Evolutionary conservation across 1,139 yeast genomes (phyloP).

Genomic region (Blastobotrys buckinghamii): DNA sequence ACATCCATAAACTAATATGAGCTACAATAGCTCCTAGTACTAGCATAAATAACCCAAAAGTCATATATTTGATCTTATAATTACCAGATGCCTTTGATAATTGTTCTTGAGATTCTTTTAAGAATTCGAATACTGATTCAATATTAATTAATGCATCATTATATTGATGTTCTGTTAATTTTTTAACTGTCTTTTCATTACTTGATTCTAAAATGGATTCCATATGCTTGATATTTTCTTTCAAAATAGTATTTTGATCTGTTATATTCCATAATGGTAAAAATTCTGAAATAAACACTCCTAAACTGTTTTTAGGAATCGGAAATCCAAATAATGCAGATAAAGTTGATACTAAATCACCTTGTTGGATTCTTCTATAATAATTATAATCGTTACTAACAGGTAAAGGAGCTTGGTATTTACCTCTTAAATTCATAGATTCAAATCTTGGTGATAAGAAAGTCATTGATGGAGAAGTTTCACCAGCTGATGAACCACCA

Average conservation of each 20-base stretch:
- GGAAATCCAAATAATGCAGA: conserved; percentile 70
- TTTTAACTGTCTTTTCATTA: neutral
- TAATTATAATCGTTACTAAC: conserved; percentile 44
- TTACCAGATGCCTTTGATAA: conserved; percentile 68
- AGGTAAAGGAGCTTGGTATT: conserved; percentile 38
- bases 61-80: conserved; percentile 53
- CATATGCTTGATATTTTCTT: conserved; percentile 40
- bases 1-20: conserved; percentile 11
- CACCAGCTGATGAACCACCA: conserved; percentile 91
- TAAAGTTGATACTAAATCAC: conserved; percentile 84
- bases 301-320: conserved; percentile 81
- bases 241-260: conserved; percentile 40
- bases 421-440: conserved; percentile 8
- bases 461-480: conserved; percentile 78
- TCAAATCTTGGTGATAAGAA: conserved; percentile 60
- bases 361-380: conserved; percentile 57
- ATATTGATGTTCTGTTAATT: neutral
- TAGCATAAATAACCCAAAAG: conserved; percentile 41
- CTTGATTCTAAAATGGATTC: neutral
- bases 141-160: neutral
- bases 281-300: conserved; percentile 57
- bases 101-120: conserved; percentile 46
- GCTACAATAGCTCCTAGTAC: conserved; percentile 24
- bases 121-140: conserved; percentile 35
- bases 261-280: conserved; percentile 45